These are phyloP conservation scores for Brassica nigra DNA, from an alignment of 345 rosid genomes.

Conservation along the genomic window DNA sequence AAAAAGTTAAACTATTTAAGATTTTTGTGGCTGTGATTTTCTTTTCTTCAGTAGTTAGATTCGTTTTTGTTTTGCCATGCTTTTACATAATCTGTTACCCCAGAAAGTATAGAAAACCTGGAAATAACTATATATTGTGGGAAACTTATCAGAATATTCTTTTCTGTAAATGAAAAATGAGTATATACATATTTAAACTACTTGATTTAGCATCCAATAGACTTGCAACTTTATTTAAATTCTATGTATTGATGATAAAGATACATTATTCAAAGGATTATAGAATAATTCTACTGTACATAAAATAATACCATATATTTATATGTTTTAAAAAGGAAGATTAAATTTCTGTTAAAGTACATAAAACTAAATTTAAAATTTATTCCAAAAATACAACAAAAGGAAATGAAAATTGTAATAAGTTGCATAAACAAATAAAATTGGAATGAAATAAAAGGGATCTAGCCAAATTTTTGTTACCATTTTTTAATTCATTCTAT, in stretches of 20 bases:
- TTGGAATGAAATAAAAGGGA: neutral
- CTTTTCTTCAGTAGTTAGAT: neutral
- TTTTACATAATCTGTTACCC: neutral
- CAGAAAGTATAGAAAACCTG: neutral
- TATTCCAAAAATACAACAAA: neutral
- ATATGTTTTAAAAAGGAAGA: neutral
- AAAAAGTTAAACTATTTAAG: neutral
- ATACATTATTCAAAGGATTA: neutral
- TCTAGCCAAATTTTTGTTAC: neutral
- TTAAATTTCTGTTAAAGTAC: neutral
- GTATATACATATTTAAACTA: neutral
- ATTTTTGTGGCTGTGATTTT: neutral
- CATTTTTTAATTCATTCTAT: neutral
- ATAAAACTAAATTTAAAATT: neutral
- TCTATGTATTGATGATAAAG: neutral
- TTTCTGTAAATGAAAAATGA: neutral
- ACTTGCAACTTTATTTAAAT: neutral
- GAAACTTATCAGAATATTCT: neutral
- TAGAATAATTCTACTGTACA: neutral
- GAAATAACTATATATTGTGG: neutral
- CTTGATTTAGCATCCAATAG: neutral
- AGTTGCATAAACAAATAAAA: neutral
- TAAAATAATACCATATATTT: neutral
- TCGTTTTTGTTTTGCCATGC: neutral
- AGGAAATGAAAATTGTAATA: neutral